A percentile compares a stretch with the other conserved stretches of the same genome.
These are phyloP conservation scores for Akanthomyces muscarius DNA, from an alignment of 2,329 filamentous ascomycete species.

Conservation along the genomic window DNA sequence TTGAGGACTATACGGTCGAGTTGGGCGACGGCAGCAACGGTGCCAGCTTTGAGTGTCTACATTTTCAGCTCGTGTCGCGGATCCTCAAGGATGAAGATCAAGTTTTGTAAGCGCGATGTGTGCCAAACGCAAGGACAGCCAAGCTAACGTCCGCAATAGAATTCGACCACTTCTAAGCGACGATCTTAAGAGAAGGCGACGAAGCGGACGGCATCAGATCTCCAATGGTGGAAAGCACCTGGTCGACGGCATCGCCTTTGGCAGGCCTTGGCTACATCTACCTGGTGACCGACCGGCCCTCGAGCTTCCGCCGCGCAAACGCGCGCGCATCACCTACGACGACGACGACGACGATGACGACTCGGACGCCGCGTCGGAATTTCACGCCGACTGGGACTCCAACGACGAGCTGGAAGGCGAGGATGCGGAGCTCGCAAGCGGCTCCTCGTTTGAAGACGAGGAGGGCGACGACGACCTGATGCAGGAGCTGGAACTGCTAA, in stretches of 20 bases:
- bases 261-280: constrained; percentile 62
- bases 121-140: background rate
- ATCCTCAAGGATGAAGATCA: constrained; percentile 80
- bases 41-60: constrained; percentile 77
- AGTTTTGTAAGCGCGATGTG: constrained; percentile 55
- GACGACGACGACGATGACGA: constrained; percentile 37
- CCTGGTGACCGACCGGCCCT: constrained; percentile 61
- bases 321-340: constrained; percentile 47
- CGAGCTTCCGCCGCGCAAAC: constrained; percentile 70
- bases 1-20: constrained; percentile 88
- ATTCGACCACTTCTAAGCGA: constrained; percentile 73
- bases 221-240: constrained; percentile 73
- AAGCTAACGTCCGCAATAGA: constrained; percentile 36
- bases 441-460: constrained; percentile 12
- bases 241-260: constrained; percentile 81
- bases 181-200: constrained; percentile 67
- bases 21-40: constrained; percentile 48
- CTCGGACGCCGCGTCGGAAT: constrained; percentile 32
- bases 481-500: constrained; percentile 13
- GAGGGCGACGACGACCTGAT: constrained; percentile 8
- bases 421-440: constrained; percentile 4
- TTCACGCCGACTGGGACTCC: constrained; percentile 23
- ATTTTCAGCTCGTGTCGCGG: constrained; percentile 69
- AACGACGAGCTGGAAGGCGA: constrained; percentile 22
- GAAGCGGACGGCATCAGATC: constrained; percentile 80